Conservation (phyloP, 495 filamentous ascomycete species). For the Evernia prunastri region DNA sequence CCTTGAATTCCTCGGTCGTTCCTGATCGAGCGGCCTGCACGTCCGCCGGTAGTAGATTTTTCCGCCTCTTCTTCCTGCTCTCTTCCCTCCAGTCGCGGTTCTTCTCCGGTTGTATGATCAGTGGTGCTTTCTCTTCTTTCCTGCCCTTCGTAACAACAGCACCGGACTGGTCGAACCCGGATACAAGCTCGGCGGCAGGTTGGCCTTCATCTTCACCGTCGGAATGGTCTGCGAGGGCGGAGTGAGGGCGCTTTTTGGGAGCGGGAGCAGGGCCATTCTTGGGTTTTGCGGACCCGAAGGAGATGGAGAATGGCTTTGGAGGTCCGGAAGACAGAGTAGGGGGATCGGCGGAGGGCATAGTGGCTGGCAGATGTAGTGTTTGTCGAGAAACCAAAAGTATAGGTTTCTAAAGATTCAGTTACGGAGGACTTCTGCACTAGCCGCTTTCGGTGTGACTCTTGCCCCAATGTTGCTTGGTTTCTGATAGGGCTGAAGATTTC, state of each 20-base stretch:
- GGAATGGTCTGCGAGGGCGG: slow-evolving; percentile 36
- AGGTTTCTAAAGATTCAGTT: not conserved
- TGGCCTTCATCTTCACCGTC: slow-evolving; percentile 43
- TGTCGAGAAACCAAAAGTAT: not conserved
- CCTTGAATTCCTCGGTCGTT: slow-evolving; percentile 36
- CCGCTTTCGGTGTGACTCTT: too few relatives aligned
- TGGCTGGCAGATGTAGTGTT: not conserved
- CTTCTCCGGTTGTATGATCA: slow-evolving; percentile 59
- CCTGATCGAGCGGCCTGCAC: slow-evolving; percentile 41
- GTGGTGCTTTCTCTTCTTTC: slow-evolving; percentile 37
- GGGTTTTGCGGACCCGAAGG: slow-evolving; percentile 30
- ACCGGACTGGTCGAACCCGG: slow-evolving; percentile 54
- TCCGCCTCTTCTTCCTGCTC: slow-evolving; percentile 44
- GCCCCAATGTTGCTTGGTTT: too few relatives aligned
- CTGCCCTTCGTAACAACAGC: slow-evolving; percentile 43
- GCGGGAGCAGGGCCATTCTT: slow-evolving; percentile 22
- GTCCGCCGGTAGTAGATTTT: slow-evolving; percentile 47
- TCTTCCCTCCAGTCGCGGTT: slow-evolving; percentile 71
- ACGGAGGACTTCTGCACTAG: not conserved
- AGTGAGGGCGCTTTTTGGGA: slow-evolving; percentile 33
- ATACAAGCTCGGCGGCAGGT: slow-evolving; percentile 44
- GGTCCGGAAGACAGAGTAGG: slow-evolving; percentile 9
- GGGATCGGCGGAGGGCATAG: slow-evolving; percentile 24
- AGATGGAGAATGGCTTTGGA: slow-evolving; percentile 35
- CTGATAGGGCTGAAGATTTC: too few relatives aligned